Conservation (phyloP, 2,329 filamentous ascomycete genomes). For the Scedosporium dehoogii region DNA sequence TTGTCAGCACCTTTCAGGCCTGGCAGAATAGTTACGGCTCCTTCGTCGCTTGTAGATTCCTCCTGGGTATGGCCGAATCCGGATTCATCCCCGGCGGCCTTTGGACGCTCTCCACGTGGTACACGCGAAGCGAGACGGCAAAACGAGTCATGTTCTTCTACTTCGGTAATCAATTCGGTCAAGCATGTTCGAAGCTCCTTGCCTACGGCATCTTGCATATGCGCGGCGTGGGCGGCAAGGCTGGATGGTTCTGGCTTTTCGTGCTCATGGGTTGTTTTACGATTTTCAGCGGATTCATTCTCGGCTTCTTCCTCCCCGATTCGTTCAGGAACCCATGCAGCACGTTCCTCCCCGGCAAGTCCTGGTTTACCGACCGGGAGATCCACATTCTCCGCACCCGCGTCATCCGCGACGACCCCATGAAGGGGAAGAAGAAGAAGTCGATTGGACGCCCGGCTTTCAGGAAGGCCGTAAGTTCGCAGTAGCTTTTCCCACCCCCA, state of each 20-base stretch:
- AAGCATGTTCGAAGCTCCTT: slow-evolving; percentile 28
- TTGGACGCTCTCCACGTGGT: slow-evolving; percentile 37
- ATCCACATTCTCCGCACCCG: slow-evolving; percentile 21
- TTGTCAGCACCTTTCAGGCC: slow-evolving; percentile 24
- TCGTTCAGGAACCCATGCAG: slow-evolving; percentile 16
- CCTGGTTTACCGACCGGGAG: slow-evolving; percentile 24
- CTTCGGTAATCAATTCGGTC: slow-evolving; percentile 31
- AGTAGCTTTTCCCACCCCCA: background rate
- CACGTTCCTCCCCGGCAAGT: slow-evolving; percentile 19
- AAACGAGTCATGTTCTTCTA: slow-evolving; percentile 35
- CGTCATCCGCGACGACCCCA: slow-evolving; percentile 24
- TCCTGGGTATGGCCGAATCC: slow-evolving; percentile 22
- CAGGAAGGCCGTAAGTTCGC: slow-evolving; percentile 20
- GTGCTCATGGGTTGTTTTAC: slow-evolving; percentile 25
- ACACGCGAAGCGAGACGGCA: slow-evolving; percentile 33
- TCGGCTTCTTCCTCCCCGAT: slow-evolving; percentile 21
- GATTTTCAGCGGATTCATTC: slow-evolving; percentile 20
- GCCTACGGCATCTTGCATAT: slow-evolving; percentile 28
- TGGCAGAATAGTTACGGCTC: slow-evolving; percentile 22
- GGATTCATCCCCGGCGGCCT: slow-evolving; percentile 33
- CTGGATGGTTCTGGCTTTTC: slow-evolving; percentile 25
- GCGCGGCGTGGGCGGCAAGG: slow-evolving; percentile 18
- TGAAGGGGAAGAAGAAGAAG: slow-evolving; percentile 20
- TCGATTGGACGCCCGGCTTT: slow-evolving; percentile 22
- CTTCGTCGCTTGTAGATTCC: slow-evolving; percentile 26